Conservation (phyloP, 176 grass and related monocot genomes). For the Triticum timopheevii region DNA sequence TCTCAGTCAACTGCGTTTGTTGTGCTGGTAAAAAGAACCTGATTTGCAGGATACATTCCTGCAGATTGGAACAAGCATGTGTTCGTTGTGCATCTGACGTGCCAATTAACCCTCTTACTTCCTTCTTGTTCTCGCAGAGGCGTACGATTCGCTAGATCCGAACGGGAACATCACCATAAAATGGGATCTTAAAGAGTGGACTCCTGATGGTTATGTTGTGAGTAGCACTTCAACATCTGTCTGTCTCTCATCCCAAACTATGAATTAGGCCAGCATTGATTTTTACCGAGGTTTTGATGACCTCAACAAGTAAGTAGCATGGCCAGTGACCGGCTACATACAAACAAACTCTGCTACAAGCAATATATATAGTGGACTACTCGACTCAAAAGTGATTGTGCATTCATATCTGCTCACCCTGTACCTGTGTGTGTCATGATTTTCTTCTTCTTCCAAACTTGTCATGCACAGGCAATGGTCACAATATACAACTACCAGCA, state of each 20-base stretch:
- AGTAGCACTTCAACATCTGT: constrained; percentile 39
- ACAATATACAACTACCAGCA: constrained; percentile 87
- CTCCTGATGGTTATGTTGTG: constrained; percentile 90
- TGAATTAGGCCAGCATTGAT: not conserved
- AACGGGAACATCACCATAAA: constrained; percentile 90
- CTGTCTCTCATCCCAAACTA: constrained; percentile 11
- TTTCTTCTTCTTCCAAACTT: not conserved
- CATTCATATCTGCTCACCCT: not conserved
- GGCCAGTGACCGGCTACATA: not conserved
- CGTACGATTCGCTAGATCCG: constrained; percentile 84
- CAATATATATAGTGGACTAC: not conserved
- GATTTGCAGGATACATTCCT: not conserved
- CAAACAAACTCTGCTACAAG: constrained; percentile 1
- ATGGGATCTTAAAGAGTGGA: constrained; percentile 66
- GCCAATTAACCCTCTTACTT: not conserved
- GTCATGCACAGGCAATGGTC: constrained; percentile 59
- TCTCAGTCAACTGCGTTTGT: no score
- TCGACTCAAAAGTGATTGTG: no score
- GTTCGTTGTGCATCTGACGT: not conserved
- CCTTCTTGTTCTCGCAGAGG: constrained; percentile 45
- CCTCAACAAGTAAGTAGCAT: not conserved
- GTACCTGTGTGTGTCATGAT: not conserved
- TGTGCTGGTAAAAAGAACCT: not conserved
- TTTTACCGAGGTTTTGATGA: not conserved
- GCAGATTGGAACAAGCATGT: not conserved